Percentiles rank a stretch among this genome's conserved stretches.
Evolutionary conservation across 768 basidiomycete species (phyloP).

Genomic region (Scleroderma citrinum): DNA sequence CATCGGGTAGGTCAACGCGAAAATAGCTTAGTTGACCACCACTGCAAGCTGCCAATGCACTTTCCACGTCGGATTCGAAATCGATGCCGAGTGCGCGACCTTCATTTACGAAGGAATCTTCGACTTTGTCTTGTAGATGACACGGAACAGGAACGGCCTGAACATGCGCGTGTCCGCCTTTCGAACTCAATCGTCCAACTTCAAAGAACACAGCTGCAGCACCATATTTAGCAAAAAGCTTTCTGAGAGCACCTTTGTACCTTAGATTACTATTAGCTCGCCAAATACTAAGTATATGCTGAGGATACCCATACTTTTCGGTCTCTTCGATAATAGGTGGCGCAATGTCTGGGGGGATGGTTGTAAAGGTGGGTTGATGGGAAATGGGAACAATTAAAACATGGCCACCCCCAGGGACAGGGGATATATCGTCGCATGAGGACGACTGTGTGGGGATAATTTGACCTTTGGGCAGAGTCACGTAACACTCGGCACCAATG

Average conservation of each 20-base stretch:
- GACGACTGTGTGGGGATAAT: conserved; percentile 74
- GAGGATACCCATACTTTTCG: conserved; percentile 45
- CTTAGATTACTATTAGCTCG: conserved; percentile 30
- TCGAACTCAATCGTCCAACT: conserved; percentile 73
- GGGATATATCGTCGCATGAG: conserved; percentile 29
- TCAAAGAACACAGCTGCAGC: conserved; percentile 79
- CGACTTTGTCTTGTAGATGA: conserved; percentile 56
- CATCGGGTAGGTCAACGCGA: conserved; percentile 84
- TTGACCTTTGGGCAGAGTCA: conserved; percentile 95
- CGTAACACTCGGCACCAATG: conserved; percentile 89
- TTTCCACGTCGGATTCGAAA: conserved; percentile 68
- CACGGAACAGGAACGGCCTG: conserved; percentile 78
- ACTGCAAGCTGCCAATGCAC: conserved; percentile 46
- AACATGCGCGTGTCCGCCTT: conserved; percentile 92
- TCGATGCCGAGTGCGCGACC: conserved; percentile 62
- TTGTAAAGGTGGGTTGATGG: conserved; percentile 83
- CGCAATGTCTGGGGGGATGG: conserved; percentile 75
- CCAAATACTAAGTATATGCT: neutral
- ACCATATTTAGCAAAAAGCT: conserved; percentile 65
- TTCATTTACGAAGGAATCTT: conserved; percentile 65
- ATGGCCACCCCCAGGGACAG: conserved; percentile 93
- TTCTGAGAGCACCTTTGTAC: conserved; percentile 71
- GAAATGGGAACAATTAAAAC: conserved; percentile 91
- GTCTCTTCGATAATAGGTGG: conserved; percentile 77
- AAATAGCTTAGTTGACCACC: conserved; percentile 72